phyloP scores from a whole-genome alignment of 164 flowering plant genomes.

The Sextonia rubra region DNA sequence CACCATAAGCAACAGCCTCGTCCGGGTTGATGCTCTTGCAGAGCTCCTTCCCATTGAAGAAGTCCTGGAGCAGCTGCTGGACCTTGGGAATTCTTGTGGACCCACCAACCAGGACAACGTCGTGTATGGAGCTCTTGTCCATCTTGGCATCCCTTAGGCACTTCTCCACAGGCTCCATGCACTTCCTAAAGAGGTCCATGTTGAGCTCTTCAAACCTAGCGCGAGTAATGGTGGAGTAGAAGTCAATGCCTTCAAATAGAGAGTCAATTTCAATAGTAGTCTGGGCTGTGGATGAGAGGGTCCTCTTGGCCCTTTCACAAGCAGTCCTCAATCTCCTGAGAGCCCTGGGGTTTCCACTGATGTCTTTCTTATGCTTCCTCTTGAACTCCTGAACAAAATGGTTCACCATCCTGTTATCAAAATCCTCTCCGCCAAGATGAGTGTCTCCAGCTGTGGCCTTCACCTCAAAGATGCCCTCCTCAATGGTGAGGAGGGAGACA shows the following conservation, averaged over 20 bases:
- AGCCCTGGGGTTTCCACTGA: slow-evolving; percentile 27
- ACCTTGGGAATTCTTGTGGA: slow-evolving; percentile 50
- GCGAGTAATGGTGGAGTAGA: slow-evolving; percentile 31
- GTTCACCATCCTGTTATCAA: slow-evolving; percentile 35
- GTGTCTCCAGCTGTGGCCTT: slow-evolving; percentile 46
- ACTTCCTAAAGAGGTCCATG: slow-evolving; percentile 34
- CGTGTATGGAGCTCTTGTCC: slow-evolving; percentile 35
- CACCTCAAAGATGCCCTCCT: slow-evolving; percentile 38
- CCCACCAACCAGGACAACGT: slow-evolving; percentile 48
- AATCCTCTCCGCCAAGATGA: slow-evolving; percentile 41
- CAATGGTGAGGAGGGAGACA: slow-evolving; percentile 40
- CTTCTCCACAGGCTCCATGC: slow-evolving; percentile 39
- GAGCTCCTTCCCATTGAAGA: slow-evolving; percentile 30
- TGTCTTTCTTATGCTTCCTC: slow-evolving; percentile 36
- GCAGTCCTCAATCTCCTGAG: slow-evolving; percentile 31
- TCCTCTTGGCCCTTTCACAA: slow-evolving; percentile 34
- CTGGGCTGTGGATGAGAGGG: slow-evolving; percentile 31
- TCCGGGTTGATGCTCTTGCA: slow-evolving; percentile 36
- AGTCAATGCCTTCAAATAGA: slow-evolving; percentile 34
- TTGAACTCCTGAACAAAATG: slow-evolving; percentile 38
- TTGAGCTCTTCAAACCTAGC: slow-evolving; percentile 36
- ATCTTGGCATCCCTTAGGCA: slow-evolving; percentile 35
- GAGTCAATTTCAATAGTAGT: slow-evolving; percentile 42
- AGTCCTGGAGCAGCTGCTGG: slow-evolving; percentile 33
- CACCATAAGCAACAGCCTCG: slow-evolving; percentile 48